Percentiles rank a stretch among this genome's conserved stretches.
These are phyloP conservation scores for Podosphaera xanthii DNA, from an alignment of 2,329 filamentous ascomycete species.

Conservation along the genomic window DNA sequence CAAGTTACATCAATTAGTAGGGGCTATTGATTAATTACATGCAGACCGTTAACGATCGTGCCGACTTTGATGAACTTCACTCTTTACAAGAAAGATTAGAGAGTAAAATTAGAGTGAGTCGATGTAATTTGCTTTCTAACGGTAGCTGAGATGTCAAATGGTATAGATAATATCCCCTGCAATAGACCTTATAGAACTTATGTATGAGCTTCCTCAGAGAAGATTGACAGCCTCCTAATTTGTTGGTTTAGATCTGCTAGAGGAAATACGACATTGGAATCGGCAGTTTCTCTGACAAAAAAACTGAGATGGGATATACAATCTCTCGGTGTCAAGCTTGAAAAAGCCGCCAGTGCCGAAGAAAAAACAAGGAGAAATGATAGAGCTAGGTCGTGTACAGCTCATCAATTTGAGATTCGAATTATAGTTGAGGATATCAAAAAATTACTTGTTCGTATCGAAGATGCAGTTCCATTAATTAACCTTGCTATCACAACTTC, in stretches of 20 bases:
- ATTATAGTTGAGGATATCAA: slow-evolving; percentile 55
- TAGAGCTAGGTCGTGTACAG: slow-evolving; percentile 25
- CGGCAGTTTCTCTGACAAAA: slow-evolving; percentile 63
- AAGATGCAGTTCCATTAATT: slow-evolving; percentile 75
- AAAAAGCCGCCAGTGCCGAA: slow-evolving; percentile 41
- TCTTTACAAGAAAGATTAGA: slow-evolving; percentile 52
- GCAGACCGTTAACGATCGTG: slow-evolving; percentile 45
- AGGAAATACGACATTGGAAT: slow-evolving; percentile 63
- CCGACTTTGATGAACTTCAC: slow-evolving; percentile 44
- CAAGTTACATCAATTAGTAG: neutral
- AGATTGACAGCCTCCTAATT: slow-evolving; percentile 4
- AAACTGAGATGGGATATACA: slow-evolving; percentile 67
- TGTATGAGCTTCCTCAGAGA: slow-evolving; percentile 29
- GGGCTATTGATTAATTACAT: neutral
- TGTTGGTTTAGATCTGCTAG: slow-evolving; percentile 31
- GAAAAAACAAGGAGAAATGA: slow-evolving; percentile 25
- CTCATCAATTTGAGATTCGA: slow-evolving; percentile 41
- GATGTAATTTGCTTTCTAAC: neutral
- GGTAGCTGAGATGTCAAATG: neutral
- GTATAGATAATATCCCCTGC: slow-evolving; percentile 62
- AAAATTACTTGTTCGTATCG: slow-evolving; percentile 52
- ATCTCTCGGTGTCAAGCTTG: slow-evolving; percentile 50
- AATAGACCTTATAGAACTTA: slow-evolving; percentile 80
- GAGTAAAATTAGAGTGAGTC: slow-evolving; percentile 55
- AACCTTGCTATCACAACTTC: slow-evolving; percentile 89